A percentile compares a stretch with the other conserved stretches of the same genome.
phyloP scores from a whole-genome alignment of 1,139 yeast genomes.

The Meyerozyma smithsonii region DNA sequence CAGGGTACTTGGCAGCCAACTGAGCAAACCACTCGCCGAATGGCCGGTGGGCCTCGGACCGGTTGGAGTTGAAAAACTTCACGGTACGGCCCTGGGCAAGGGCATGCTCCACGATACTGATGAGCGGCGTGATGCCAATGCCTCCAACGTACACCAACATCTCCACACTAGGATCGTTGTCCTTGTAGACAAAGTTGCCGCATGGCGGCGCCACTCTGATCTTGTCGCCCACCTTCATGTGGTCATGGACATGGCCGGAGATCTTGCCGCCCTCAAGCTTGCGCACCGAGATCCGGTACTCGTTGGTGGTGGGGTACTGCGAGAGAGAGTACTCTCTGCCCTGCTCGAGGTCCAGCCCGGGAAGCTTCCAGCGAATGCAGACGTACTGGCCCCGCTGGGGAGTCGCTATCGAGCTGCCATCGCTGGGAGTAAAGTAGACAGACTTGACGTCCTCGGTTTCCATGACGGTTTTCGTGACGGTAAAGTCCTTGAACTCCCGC shows the following conservation, averaged over 20 bases:
- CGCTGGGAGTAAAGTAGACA: constrained; percentile 46
- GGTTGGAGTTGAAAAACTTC: constrained; percentile 27
- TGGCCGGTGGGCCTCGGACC: constrained; percentile 19
- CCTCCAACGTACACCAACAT: constrained; percentile 55
- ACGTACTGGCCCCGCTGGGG: constrained; percentile 61
- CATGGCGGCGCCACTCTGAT: constrained; percentile 55
- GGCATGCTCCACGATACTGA: constrained; percentile 45
- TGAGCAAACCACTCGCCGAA: constrained; percentile 21
- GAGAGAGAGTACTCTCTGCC: constrained; percentile 55
- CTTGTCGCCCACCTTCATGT: constrained; percentile 45
- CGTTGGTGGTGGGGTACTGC: constrained; percentile 21
- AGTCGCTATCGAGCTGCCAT: constrained; percentile 27
- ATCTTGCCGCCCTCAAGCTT: constrained; percentile 45
- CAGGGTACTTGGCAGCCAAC: constrained; percentile 14
- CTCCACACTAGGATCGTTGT: constrained; percentile 15
- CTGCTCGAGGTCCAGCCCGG: constrained; percentile 26
- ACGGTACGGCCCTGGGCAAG: constrained; percentile 23
- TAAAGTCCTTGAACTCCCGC: constrained; percentile 53
- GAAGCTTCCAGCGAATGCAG: constrained; percentile 41
- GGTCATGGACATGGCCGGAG: constrained; percentile 50
- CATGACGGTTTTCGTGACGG: constrained; percentile 33
- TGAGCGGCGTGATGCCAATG: constrained; percentile 63
- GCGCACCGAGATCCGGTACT: constrained; percentile 54
- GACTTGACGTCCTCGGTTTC: constrained; percentile 51
- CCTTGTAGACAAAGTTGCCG: constrained; percentile 46